A percentile compares a stretch with the other conserved stretches of the same genome.
Conservation (phyloP, 768 basidiomycete species). For the Tephrocybe sp. region DNA sequence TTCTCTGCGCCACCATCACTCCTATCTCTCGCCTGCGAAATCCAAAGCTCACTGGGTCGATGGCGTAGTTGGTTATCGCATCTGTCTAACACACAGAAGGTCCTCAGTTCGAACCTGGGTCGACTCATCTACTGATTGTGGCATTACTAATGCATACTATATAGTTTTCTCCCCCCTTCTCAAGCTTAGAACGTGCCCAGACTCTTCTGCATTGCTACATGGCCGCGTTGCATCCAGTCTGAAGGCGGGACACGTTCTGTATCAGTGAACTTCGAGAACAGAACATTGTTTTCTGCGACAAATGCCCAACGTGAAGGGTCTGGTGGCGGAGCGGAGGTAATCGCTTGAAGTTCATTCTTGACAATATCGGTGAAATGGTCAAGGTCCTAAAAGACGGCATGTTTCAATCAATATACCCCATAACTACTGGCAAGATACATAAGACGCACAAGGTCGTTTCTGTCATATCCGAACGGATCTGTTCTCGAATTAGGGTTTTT, state of each 20-base stretch:
- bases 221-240: constrained; percentile 57
- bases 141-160: no score
- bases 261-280: constrained; percentile 37
- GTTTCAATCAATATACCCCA: background rate
- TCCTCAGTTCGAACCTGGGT: constrained; percentile 11
- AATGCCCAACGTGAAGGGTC: constrained; percentile 62
- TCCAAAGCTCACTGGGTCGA: no score
- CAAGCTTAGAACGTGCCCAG: constrained; percentile 25
- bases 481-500: background rate
- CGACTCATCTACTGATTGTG: no score
- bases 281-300: constrained; percentile 51
- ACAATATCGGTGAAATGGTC: constrained; percentile 75
- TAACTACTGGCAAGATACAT: constrained; percentile 3
- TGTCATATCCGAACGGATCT: constrained; percentile 64
- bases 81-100: constrained; percentile 60
- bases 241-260: constrained; percentile 46
- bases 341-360: constrained; percentile 62
- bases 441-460: constrained; percentile 60
- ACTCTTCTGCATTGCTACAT: constrained; percentile 38
- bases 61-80: constrained; percentile 85
- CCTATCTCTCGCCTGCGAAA: no score
- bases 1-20: no score
- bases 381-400: constrained; percentile 41
- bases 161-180: no score
- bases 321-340: constrained; percentile 58